Conservation (phyloP, 1,139 yeast genomes). For the Candida sp. region DNA sequence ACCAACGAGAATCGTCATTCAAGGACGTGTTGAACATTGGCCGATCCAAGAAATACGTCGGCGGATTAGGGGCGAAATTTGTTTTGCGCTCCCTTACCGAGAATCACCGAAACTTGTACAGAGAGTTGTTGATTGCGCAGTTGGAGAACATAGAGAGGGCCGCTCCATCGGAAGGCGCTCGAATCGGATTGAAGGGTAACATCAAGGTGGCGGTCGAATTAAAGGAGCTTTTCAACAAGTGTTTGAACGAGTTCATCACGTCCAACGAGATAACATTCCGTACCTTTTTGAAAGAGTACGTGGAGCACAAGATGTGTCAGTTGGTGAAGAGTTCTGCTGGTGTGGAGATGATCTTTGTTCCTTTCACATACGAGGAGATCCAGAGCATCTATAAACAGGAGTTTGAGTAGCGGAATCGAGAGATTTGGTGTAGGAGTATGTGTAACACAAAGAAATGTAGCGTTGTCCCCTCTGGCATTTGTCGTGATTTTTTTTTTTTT, state of each 20-base stretch:
- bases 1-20: conserved; percentile 74
- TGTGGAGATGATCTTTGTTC: conserved; percentile 73
- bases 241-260: conserved; percentile 83
- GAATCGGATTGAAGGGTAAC: conserved; percentile 49
- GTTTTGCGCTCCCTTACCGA: conserved; percentile 82
- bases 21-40: conserved; percentile 75
- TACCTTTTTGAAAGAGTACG: conserved; percentile 82
- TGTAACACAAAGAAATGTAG: neutral
- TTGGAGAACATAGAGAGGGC: conserved; percentile 56
- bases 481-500: too few relatives aligned
- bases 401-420: neutral
- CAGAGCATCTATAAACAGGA: conserved; percentile 43
- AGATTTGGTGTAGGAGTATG: neutral
- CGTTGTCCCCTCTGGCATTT: too few relatives aligned
- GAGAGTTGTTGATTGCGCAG: conserved; percentile 66
- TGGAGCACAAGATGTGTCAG: conserved; percentile 90
- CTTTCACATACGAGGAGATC: conserved; percentile 77
- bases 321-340: conserved; percentile 70
- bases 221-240: conserved; percentile 63
- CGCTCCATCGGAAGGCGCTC: conserved; percentile 29
- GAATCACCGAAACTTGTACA: conserved; percentile 78
- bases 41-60: conserved; percentile 63
- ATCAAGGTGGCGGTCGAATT: conserved; percentile 64
- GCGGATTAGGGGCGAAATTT: conserved; percentile 79
- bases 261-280: conserved; percentile 84